Conservation (phyloP, 805 yeast species). For the Scheffersomyces spartinae region DNA sequence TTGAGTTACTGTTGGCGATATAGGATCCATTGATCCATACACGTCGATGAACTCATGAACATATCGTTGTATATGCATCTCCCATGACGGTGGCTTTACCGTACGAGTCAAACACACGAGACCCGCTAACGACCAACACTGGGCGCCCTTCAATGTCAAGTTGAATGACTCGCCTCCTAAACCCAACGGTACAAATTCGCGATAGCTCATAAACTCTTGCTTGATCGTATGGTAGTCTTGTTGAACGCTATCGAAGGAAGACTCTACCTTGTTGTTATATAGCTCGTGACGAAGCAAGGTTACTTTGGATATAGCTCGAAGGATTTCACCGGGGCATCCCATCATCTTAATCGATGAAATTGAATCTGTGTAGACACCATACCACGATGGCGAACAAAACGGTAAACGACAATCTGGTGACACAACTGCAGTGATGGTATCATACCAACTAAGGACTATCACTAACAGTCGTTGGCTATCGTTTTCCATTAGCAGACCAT, state of each 20-base stretch:
- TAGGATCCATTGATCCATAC: constrained; percentile 33
- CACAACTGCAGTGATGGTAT: constrained; percentile 42
- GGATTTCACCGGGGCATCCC: constrained; percentile 53
- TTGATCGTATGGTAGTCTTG: constrained; percentile 21
- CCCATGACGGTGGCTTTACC: constrained; percentile 16
- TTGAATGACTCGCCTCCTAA: constrained; percentile 18
- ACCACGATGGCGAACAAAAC: constrained; percentile 41
- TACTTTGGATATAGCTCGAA: constrained; percentile 32
- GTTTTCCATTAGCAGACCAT: constrained; percentile 27
- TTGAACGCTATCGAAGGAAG: constrained; percentile 5
- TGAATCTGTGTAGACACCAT: constrained; percentile 30
- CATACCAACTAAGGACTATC: constrained; percentile 49
- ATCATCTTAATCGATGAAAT: constrained; percentile 41
- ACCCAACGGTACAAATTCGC: constrained; percentile 30
- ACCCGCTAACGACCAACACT: constrained; percentile 42
- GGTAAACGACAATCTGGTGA: constrained; percentile 49
- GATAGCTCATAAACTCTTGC: constrained; percentile 25
- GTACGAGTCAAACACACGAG: constrained; percentile 13
- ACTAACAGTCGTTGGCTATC: constrained; percentile 39
- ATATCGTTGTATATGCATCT: constrained; percentile 15
- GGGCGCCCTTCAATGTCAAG: constrained; percentile 38
- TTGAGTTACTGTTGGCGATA: constrained; percentile 41
- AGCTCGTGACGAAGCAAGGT: constrained; percentile 25
- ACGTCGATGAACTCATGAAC: constrained; percentile 36
- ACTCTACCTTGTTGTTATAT: constrained; percentile 5